Evolutionary conservation across 768 basidiomycete species (phyloP), one percentile per base, ranked within the genome.

Genomic region (Boletales sp.): DNA sequence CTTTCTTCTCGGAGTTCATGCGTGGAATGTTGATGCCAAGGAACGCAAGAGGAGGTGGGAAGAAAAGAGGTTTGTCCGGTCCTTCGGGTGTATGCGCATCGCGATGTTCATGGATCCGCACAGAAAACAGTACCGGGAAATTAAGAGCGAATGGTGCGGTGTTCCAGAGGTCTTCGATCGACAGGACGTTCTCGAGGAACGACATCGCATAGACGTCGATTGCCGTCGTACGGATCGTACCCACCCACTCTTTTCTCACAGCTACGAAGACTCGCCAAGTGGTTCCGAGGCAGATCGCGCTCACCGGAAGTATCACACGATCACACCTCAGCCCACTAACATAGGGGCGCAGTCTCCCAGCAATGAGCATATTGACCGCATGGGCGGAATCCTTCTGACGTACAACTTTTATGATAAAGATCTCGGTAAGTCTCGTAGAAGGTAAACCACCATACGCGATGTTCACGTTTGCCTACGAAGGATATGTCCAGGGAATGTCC

Each of bases 401-500:
- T 95, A 93, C 60, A 90, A 92, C 56, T 87, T 91, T 62, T 90
- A 86, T 56, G 88, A 94, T 70, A 90, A 84, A 65, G 84, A 93
- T 24, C 74, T 94, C 37, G 91, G 90, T 93, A 60, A 59, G 85
- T 73, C 31, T 29, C 24, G 8, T 27, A 19, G 37, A 34, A 29
- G 37, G 31, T 38, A 15, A 19, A 18, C 15, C 21, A 43, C 40
- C 27, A 4, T 19, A 1, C 37, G 13, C 36, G 32, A 17, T 47
- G 39, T 55, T 68, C 50, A 71, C 38, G 15, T 34, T 3, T 11
- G 43, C 47, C n/a, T 34, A 43, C 47, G 49, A 53, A 87, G 93
- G 94, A 27, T 97, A 98, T 66, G 97, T 98, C 5, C 97, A 98
- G 69, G 97, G 97, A 30, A 98, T 98, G 97, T 93, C 90, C 3